phyloP scores from a whole-genome alignment of 768 basidiomycete species.

The Amyloporia xantha region DNA sequence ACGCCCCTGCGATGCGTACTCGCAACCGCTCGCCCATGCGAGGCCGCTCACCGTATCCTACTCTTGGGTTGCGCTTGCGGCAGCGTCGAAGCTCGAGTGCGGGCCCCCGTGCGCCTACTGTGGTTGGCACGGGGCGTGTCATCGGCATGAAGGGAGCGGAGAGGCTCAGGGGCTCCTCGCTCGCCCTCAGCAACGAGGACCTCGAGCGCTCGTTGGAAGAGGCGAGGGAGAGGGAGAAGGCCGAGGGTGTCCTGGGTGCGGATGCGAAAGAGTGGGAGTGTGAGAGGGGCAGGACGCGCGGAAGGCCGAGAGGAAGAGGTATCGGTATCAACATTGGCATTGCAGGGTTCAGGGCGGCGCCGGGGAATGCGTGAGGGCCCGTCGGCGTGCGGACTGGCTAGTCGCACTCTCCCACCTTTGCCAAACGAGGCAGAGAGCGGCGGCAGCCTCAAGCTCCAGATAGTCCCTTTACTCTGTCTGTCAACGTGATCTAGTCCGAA shows the following conservation, averaged over 20 bases:
- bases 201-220: slow-evolving; percentile 14
- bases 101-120: slow-evolving; percentile 7
- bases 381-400: too few relatives aligned
- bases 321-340: background rate
- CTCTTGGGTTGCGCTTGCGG: background rate
- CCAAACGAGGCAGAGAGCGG: too few relatives aligned
- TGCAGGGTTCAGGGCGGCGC: slow-evolving; percentile 4
- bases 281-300: slow-evolving; percentile 8
- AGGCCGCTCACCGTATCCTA: slow-evolving; percentile 7
- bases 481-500: background rate
- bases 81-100: slow-evolving; percentile 4
- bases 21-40: background rate
- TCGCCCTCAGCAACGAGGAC: slow-evolving; percentile 13
- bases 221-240: background rate
- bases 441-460: too few relatives aligned
- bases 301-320: slow-evolving; percentile 2
- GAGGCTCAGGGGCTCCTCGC: slow-evolving; percentile 5
- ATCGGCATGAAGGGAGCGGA: slow-evolving; percentile 4
- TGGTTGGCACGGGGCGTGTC: slow-evolving; percentile 9
- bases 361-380: background rate
- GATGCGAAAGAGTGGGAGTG: slow-evolving; percentile 1
- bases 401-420: too few relatives aligned
- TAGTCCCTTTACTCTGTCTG: too few relatives aligned
- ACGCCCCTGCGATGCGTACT: too few relatives aligned
- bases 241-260: background rate